These are phyloP conservation scores for Trifolium fragiferum DNA, from an alignment of 306 rosid species.

Conservation along the genomic window DNA sequence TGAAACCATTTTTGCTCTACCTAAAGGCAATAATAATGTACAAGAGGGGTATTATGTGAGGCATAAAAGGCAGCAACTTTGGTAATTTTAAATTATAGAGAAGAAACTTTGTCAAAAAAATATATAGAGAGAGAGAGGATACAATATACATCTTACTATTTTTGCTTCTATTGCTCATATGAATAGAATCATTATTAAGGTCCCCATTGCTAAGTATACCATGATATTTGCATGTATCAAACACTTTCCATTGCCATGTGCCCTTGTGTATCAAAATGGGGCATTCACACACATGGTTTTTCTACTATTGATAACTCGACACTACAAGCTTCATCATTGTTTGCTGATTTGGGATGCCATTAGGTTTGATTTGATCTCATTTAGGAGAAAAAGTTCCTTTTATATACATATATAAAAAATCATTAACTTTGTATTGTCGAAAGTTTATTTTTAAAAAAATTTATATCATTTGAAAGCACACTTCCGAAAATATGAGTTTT, in stretches of 20 bases:
- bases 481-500: too few species aligned
- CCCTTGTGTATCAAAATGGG: constrained; percentile 51
- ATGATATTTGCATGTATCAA: constrained; percentile 41
- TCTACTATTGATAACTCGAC: constrained; percentile 45
- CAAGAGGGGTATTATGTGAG: background rate
- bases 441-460: too few species aligned
- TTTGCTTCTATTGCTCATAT: constrained; percentile 56
- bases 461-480: too few species aligned
- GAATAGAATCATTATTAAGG: constrained; percentile 60
- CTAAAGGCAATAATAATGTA: too few species aligned
- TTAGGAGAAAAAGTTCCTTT: too few species aligned
- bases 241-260: constrained; percentile 6
- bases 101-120: background rate
- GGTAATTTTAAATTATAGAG: constrained; percentile 31
- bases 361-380: background rate
- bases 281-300: constrained; percentile 57
- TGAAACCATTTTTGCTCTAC: too few species aligned
- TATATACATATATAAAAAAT: too few species aligned
- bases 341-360: constrained; percentile 51
- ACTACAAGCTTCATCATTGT: constrained; percentile 57
- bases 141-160: constrained; percentile 57
- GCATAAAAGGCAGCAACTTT: background rate
- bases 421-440: too few species aligned
- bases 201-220: constrained; percentile 46
- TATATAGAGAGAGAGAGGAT: background rate